Evolutionary conservation across 2,329 filamentous ascomycete species (phyloP).

Genomic region (Talaromyces pinophilus): DNA sequence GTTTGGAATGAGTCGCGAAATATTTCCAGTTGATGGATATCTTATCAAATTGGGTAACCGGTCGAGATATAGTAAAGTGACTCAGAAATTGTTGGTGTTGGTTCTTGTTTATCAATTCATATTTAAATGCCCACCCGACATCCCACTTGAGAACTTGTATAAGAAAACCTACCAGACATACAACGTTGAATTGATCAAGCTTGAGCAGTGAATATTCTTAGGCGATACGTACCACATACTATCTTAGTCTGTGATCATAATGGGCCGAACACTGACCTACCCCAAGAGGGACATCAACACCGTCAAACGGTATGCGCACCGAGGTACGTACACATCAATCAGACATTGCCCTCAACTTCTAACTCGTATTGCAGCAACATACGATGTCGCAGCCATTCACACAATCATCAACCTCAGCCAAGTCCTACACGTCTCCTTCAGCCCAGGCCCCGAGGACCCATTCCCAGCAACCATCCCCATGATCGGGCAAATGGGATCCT

Average conservation of each 20-base stretch:
- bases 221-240: not conserved
- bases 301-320: constrained; percentile 65
- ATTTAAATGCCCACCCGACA: not conserved
- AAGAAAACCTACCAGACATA: not conserved
- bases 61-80: too few species aligned
- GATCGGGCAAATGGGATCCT: constrained; percentile 81
- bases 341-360: not conserved
- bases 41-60: not conserved
- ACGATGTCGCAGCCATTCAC: constrained; percentile 73
- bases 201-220: too few species aligned
- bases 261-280: constrained; percentile 54
- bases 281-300: constrained; percentile 65
- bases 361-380: constrained; percentile 57
- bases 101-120: not conserved
- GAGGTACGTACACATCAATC: constrained; percentile 52
- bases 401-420: constrained; percentile 71
- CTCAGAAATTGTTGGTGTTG: not conserved
- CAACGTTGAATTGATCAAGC: not conserved
- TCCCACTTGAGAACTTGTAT: not conserved
- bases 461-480: constrained; percentile 80
- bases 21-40: not conserved
- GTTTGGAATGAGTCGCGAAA: not conserved
- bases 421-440: constrained; percentile 80
- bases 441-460: constrained; percentile 58
- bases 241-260: constrained; percentile 26